Conservation (phyloP, 2,329 filamentous ascomycete species). For the Neopestalotiopsis clavispora region DNA sequence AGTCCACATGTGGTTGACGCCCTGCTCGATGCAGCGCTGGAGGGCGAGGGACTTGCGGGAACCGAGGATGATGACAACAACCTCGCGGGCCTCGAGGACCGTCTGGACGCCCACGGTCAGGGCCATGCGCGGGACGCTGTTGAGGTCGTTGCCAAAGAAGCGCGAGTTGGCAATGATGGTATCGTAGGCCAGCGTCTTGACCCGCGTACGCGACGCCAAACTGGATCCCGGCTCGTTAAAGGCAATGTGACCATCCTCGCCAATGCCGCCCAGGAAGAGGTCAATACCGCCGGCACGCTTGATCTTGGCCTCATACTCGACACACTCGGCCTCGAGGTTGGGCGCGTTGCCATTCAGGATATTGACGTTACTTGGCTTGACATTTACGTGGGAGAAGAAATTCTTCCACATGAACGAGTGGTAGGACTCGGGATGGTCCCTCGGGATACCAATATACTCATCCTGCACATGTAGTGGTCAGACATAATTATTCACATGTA, state of each 20-base stretch:
- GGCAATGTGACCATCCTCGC: conserved; percentile 85
- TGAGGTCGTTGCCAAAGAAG: conserved; percentile 79
- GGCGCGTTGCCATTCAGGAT: conserved; percentile 82
- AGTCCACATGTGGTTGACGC: conserved; percentile 91
- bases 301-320: conserved; percentile 81
- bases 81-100: conserved; percentile 79
- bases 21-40: conserved; percentile 80
- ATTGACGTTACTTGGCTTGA: conserved; percentile 81
- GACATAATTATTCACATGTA: neutral
- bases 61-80: conserved; percentile 82
- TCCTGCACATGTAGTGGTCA: conserved; percentile 55
- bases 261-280: conserved; percentile 84
- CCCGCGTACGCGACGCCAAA: conserved; percentile 76
- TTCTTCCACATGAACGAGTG: conserved; percentile 94
- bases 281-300: conserved; percentile 78
- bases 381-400: conserved; percentile 86
- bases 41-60: conserved; percentile 81
- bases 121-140: conserved; percentile 79
- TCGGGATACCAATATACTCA: conserved; percentile 84
- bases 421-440: conserved; percentile 84
- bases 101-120: conserved; percentile 86
- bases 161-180: conserved; percentile 85
- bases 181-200: conserved; percentile 87
- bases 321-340: conserved; percentile 77
- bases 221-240: conserved; percentile 90